A percentile compares a stretch with the other conserved stretches of the same genome.
phyloP scores from a whole-genome alignment of 192 early-diverging fungal genomes.

The Chytriomyces hyalinus region DNA sequence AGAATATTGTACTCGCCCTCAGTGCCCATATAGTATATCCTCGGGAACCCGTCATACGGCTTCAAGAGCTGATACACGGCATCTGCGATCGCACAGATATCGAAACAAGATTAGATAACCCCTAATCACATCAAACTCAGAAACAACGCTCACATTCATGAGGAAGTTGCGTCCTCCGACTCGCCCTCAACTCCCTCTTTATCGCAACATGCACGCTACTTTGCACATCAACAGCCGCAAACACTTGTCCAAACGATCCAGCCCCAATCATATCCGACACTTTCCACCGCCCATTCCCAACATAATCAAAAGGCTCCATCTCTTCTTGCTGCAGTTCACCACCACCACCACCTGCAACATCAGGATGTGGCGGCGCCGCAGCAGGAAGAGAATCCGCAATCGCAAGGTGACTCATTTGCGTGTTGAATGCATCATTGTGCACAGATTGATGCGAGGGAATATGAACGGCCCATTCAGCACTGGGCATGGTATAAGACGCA shows the following conservation, averaged over 20 bases:
- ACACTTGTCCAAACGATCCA: slow-evolving; percentile 55
- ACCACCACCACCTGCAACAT: neutral
- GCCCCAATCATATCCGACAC: slow-evolving; percentile 48
- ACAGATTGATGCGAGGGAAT: neutral
- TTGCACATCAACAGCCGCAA: slow-evolving; percentile 43
- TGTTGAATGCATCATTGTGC: neutral
- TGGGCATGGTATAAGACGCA: neutral
- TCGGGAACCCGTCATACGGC: slow-evolving; percentile 41
- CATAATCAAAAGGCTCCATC: slow-evolving; percentile 5
- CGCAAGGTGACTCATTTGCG: neutral
- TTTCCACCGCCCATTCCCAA: slow-evolving; percentile 38
- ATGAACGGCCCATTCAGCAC: neutral
- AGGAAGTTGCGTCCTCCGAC: slow-evolving; percentile 19
- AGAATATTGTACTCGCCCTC: slow-evolving; percentile 48
- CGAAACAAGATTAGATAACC: neutral
- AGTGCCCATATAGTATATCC: slow-evolving; percentile 37
- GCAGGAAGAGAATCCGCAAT: neutral
- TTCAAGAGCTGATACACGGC: slow-evolving; percentile 38
- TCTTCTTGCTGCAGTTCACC: neutral
- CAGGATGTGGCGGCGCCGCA: neutral
- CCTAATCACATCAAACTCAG: neutral
- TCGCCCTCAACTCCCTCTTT: slow-evolving; percentile 41
- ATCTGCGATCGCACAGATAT: neutral
- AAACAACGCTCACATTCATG: slow-evolving; percentile 39
- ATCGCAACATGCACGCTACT: slow-evolving; percentile 47